phyloP scores from a whole-genome alignment of 345 rosid species.

The Camelina sativa region DNA sequence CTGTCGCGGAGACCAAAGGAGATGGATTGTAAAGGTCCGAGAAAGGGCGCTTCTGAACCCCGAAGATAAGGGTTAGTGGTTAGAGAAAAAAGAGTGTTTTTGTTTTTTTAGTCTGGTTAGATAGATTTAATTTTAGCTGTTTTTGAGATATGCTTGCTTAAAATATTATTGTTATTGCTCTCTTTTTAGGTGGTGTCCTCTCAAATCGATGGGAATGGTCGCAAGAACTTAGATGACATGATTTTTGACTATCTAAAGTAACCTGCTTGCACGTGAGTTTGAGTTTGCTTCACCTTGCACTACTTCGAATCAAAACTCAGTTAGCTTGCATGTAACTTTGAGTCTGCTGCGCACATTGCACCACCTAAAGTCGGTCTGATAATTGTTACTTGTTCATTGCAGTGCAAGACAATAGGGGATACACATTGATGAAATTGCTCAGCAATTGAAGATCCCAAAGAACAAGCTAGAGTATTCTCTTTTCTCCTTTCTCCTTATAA shows the following conservation, averaged over 20 bases:
- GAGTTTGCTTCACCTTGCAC: not conserved
- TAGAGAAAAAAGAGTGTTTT: too few relatives aligned
- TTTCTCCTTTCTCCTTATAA: constrained; percentile 12
- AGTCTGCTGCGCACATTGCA: constrained; percentile 26
- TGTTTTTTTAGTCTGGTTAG: too few relatives aligned
- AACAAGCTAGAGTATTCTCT: constrained; percentile 75
- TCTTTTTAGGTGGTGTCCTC: constrained; percentile 54
- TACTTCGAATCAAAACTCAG: not conserved
- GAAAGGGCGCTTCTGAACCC: too few relatives aligned
- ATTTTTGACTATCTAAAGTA: constrained; percentile 79
- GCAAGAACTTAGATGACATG: constrained; percentile 74
- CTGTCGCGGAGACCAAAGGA: too few relatives aligned
- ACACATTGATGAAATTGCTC: constrained; percentile 76
- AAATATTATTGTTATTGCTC: not conserved
- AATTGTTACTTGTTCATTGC: constrained; percentile 36
- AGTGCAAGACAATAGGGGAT: constrained; percentile 80
- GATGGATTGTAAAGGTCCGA: too few relatives aligned
- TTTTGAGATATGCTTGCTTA: not conserved
- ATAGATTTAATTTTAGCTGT: too few relatives aligned
- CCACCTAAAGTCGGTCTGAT: not conserved
- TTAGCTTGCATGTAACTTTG: not conserved
- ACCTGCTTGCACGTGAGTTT: constrained; percentile 71
- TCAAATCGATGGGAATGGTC: constrained; percentile 60
- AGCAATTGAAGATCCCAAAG: constrained; percentile 72
- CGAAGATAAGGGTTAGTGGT: too few relatives aligned